These are phyloP conservation scores for Calonectria ilicicola DNA, from an alignment of 2,329 filamentous ascomycete species.

Conservation along the genomic window DNA sequence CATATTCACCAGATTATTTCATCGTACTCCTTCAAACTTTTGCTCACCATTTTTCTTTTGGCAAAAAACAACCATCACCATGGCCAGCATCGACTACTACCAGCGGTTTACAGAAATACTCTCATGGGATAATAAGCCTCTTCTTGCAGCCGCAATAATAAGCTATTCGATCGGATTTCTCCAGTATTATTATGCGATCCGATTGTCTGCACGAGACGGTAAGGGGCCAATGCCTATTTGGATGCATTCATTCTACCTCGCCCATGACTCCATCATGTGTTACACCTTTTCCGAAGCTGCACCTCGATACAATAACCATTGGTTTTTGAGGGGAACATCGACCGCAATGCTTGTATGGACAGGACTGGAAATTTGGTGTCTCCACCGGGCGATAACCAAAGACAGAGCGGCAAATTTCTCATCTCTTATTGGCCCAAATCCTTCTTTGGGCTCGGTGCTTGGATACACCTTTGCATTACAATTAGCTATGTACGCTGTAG, in stretches of 20 bases:
- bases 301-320: neutral
- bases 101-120: neutral
- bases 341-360: slow-evolving; percentile 9
- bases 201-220: neutral
- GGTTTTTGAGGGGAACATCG: slow-evolving; percentile 1
- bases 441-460: neutral
- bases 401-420: neutral
- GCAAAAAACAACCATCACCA: neutral
- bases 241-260: slow-evolving; percentile 16
- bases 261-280: slow-evolving; percentile 3
- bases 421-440: neutral
- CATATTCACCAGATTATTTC: too few species aligned
- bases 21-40: too few species aligned
- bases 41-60: too few species aligned
- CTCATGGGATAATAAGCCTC: neutral
- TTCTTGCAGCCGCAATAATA: neutral
- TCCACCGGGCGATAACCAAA: slow-evolving; percentile 3
- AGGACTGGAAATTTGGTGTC: neutral
- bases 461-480: neutral
- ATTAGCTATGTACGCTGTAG: neutral
- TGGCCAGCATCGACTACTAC: slow-evolving; percentile 4
- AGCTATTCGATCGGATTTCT: neutral
- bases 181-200: slow-evolving; percentile 24
- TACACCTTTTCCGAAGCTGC: neutral
- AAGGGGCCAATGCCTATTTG: slow-evolving; percentile 18